These are phyloP conservation scores for Thraustotheca clavata DNA, from an alignment of 352 stramenopile genomes.

Conservation along the genomic window DNA sequence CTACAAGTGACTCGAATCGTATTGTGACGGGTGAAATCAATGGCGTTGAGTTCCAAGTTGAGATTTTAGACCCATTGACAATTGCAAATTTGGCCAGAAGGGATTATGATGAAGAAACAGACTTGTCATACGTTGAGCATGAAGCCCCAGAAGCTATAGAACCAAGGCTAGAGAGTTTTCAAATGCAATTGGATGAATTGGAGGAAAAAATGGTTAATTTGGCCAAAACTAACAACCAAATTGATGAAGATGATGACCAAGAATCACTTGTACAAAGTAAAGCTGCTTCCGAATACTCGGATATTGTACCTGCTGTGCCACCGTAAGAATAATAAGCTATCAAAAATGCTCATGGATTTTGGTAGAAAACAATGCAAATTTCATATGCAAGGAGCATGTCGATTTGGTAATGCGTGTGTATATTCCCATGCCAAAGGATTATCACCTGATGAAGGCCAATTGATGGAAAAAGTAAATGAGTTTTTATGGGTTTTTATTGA, in stretches of 20 bases:
- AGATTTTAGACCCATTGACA: constrained; percentile 12
- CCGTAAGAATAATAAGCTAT: constrained; percentile 34
- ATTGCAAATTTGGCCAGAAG: not conserved
- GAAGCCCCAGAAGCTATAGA: too few relatives aligned
- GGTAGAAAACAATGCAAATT: constrained; percentile 73
- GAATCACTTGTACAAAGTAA: constrained; percentile 10
- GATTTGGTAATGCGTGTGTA: constrained; percentile 75
- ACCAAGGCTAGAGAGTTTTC: too few relatives aligned
- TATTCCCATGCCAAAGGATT: constrained; percentile 53
- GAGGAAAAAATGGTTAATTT: not conserved
- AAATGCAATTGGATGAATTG: constrained; percentile 15
- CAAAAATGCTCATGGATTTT: not conserved
- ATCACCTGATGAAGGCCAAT: constrained; percentile 27
- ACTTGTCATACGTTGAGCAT: constrained; percentile 19
- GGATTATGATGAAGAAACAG: constrained; percentile 29
- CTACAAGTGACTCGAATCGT: constrained; percentile 6
- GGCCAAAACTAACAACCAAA: not conserved
- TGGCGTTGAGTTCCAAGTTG: constrained; percentile 10
- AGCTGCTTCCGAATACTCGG: constrained; percentile 28
- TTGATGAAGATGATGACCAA: not conserved
- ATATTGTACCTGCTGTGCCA: constrained; percentile 34
- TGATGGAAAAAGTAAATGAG: constrained; percentile 2
- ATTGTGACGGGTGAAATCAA: constrained; percentile 21
- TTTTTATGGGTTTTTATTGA: not conserved
- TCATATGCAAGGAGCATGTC: constrained; percentile 67